These are phyloP conservation scores for Acer campestre DNA, from an alignment of 345 rosid species.

Conservation along the genomic window DNA sequence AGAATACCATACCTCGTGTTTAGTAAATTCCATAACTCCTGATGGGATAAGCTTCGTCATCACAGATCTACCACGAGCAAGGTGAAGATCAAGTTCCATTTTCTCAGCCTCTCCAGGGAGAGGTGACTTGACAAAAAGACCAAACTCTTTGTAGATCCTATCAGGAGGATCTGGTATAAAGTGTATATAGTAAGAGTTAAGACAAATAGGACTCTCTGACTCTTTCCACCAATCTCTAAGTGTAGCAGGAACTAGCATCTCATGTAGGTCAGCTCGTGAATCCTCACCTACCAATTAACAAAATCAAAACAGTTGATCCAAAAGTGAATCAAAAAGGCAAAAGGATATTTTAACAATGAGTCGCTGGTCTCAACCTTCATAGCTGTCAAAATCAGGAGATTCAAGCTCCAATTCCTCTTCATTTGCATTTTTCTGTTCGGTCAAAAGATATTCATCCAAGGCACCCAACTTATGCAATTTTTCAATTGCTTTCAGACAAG, in stretches of 20 bases:
- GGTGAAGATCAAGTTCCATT: constrained; percentile 82
- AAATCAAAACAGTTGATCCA: constrained; percentile 20
- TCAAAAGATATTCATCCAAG: constrained; percentile 68
- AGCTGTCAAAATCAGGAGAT: constrained; percentile 36
- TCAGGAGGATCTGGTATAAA: constrained; percentile 74
- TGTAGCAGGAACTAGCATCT: constrained; percentile 71
- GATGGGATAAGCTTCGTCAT: constrained; percentile 58
- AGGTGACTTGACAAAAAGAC: constrained; percentile 74
- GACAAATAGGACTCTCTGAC: constrained; percentile 35
- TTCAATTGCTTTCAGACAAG: constrained; percentile 79
- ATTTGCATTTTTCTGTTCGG: constrained; percentile 36
- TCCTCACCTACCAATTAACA: constrained; percentile 47
- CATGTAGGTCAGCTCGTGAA: constrained; percentile 65
- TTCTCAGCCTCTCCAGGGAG: constrained; percentile 81
- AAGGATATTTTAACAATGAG: constrained; percentile 5
- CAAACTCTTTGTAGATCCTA: constrained; percentile 71
- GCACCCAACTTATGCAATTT: constrained; percentile 82
- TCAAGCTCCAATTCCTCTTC: constrained; percentile 42
- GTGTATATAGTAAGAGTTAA: constrained; percentile 59
- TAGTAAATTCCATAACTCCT: constrained; percentile 41
- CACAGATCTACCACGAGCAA: constrained; percentile 80
- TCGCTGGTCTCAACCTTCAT: constrained; percentile 53
- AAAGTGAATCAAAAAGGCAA: constrained; percentile 15
- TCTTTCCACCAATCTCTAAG: constrained; percentile 62
- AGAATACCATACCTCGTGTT: constrained; percentile 55